Base-by-base conservation (phyloP, 2,329 filamentous ascomycete genomes). In the Cladorrhinum sp. region DNA sequence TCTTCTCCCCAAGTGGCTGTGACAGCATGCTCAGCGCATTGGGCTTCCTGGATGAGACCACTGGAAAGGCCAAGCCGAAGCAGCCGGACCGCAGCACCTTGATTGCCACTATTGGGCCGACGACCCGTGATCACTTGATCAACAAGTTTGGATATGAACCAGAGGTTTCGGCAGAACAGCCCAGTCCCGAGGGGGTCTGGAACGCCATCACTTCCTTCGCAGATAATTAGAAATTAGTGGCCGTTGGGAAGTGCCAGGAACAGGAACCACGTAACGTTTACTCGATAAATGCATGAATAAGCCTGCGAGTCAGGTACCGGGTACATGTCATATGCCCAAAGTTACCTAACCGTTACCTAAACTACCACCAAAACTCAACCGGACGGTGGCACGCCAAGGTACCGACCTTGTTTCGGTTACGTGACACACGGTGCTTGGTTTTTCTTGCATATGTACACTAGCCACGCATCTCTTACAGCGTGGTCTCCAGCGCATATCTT, bases 101-200 rank as follows among this genome's bases (percentile, higher is more conserved):
- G 64, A 80, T 98, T 63, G 91, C 89, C 14, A 96, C 93, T 0
- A 99, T 99, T 74, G 95, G 95, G 0, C 94, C 95, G 12, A 99
- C 95, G 18, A 99, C 95, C 10, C 82, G 88, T 64, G 86, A 92
- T 67, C 87, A 91, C 75, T 76, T 99, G 50, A 72, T 78, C 16
- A 77, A 80, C 20, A 81, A 79, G 1, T 91, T 92, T 72, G 83
- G 77, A 0, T 89, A 87, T 65, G 81, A 86, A 67, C 86, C 91
- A 1, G 87, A 94, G 71, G 89, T 90, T n/a, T 96, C 89, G 73
- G 91, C 95, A 1, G 84, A 85, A 69, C 88, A 82, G 69, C 95
- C 95, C 1, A 96, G 85, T 72, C 91, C 93, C 0, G 86, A 94
- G 69, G 93, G 93, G 0, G 77, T 98, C 1, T 80, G 84, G 65